Evolutionary conservation across 2,329 filamentous ascomycete genomes (phyloP).

Genomic region (Exophiala mesophila): DNA sequence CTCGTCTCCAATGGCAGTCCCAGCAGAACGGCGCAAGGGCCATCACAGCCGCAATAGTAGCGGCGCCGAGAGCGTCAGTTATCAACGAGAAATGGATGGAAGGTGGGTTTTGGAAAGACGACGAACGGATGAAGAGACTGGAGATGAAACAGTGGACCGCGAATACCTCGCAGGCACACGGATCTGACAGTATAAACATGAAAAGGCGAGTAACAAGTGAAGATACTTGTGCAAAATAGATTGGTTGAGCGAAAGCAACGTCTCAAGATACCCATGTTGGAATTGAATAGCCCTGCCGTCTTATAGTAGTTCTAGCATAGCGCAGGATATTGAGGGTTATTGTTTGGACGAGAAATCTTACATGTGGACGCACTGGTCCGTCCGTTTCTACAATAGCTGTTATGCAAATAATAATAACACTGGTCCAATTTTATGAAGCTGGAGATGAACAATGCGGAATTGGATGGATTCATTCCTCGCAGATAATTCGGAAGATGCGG

Average conservation of each 20-base stretch:
- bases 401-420: too few relatives aligned
- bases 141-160: slow-evolving; percentile 32
- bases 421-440: too few relatives aligned
- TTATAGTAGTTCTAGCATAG: too few relatives aligned
- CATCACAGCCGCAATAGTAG: slow-evolving; percentile 34
- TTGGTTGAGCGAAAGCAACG: neutral
- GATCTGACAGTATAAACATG: slow-evolving; percentile 27
- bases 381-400: too few relatives aligned
- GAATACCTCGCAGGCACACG: slow-evolving; percentile 28
- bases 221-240: neutral
- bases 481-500: too few relatives aligned
- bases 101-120: slow-evolving; percentile 35
- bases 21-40: slow-evolving; percentile 16
- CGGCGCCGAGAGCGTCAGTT: slow-evolving; percentile 35
- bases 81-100: slow-evolving; percentile 31
- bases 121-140: slow-evolving; percentile 32
- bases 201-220: neutral
- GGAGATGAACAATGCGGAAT: too few relatives aligned
- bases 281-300: neutral
- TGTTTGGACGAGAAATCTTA: too few relatives aligned
- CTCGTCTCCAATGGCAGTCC: slow-evolving; percentile 9
- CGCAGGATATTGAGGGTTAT: too few relatives aligned
- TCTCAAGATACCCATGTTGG: neutral
- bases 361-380: too few relatives aligned
- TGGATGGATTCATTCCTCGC: too few relatives aligned